Evolutionary conservation across 2,329 filamentous ascomycete species (phyloP), one percentile per base, ranked within the genome.

Genomic region (Exophiala bonariae): DNA sequence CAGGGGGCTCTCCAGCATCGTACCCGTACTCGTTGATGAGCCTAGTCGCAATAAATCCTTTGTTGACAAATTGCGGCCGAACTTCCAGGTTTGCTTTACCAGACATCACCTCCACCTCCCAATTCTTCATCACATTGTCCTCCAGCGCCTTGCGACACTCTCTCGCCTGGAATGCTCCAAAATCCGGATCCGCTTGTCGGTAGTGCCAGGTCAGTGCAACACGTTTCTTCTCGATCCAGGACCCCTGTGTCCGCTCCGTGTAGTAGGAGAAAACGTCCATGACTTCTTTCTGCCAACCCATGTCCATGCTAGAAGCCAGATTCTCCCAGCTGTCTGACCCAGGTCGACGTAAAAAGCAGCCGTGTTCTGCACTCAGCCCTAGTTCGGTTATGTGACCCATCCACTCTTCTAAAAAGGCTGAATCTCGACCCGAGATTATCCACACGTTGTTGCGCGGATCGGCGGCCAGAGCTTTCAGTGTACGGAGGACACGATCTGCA

Each of bases 171-270:
- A 88, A 87, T 0, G 82, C 70, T 14, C 89, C 92, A 54, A 87
- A 87, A 59, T 95, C 88, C 1, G 89, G 89, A 62, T 96, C 89
- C 1, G 89, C 89, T 20, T 89, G 83, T 32, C 93, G 88, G 69
- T 97, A 99, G 65, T 99, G 93, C 93, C 93, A 97, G 3, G 93
- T 97, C 39, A 97, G 73, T 3, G 93, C 91, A 55, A 95, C 93
- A 55, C 90, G 86, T 71, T 99, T 99, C 50, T 86, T 83, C 69
- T 99, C 93, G 52, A 96, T 90, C 64, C 95, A 95, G 0, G 90
- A 92, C 5, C 90, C 93, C 56, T 87, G 86, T 6, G 91, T 92
- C 51, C 80, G 81, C 65, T 96, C 88, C 0, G 90, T 95, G 67
- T 89, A 96, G 61, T 87, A 83, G 63, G 92, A 83, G 75, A 96